phyloP scores from a whole-genome alignment of 495 filamentous ascomycete genomes.

The Neurospora sp. region DNA sequence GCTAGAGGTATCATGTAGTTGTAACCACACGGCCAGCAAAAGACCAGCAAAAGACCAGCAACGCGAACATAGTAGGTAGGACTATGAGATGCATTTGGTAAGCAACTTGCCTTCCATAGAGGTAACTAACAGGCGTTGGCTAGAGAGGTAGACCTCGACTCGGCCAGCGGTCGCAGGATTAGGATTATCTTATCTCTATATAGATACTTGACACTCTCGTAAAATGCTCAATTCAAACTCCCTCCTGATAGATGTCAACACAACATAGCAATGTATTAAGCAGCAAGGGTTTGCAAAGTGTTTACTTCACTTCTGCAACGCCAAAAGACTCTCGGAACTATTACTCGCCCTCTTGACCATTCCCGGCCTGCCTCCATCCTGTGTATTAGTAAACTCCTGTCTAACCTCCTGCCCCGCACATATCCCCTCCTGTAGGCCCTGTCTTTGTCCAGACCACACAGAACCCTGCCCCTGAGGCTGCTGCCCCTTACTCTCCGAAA shows the following conservation, averaged over 20 bases:
- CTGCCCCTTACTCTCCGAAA: neutral
- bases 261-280: neutral
- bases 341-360: slow-evolving; percentile 1
- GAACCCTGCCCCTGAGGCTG: no score
- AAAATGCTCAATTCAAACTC: neutral
- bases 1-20: neutral
- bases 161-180: neutral
- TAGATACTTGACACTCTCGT: neutral
- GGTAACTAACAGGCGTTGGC: no score
- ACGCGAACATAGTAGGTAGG: neutral
- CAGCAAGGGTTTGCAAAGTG: neutral
- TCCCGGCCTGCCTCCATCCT: neutral
- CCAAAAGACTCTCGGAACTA: slow-evolving; percentile 3
- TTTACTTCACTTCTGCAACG: slow-evolving; percentile 1
- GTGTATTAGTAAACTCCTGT: neutral
- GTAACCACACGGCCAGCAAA: neutral
- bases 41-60: neutral
- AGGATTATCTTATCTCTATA: no score
- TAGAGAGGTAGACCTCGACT: neutral
- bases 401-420: neutral
- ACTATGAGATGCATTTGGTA: neutral
- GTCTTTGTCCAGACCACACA: no score
- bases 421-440: neutral
- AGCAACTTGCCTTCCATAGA: neutral
- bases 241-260: neutral